phyloP scores from a whole-genome alignment of 345 rosid genomes.

The Bruguiera gymnorhiza region DNA sequence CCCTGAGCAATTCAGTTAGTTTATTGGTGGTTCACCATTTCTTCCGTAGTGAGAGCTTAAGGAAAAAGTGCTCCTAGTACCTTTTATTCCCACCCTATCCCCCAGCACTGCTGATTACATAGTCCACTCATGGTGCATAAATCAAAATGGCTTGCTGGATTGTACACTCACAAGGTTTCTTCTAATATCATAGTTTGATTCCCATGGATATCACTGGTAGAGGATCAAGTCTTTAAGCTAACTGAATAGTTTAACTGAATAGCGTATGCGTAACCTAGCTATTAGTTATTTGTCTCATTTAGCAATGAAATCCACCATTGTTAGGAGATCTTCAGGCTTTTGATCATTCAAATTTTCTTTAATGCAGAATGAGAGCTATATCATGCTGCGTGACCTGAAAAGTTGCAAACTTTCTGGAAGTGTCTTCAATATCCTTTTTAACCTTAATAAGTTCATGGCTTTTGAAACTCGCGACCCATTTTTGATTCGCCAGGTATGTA shows the following conservation, averaged over 20 bases:
- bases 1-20: slow-evolving; percentile 13
- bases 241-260: not conserved
- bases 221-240: not conserved
- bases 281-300: not conserved
- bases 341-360: slow-evolving; percentile 15
- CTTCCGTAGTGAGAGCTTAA: not conserved
- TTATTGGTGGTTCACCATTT: not conserved
- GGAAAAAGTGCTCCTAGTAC: not conserved
- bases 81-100: too few species aligned
- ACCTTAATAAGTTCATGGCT: slow-evolving; percentile 94
- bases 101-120: too few species aligned
- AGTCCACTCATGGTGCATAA: too few species aligned
- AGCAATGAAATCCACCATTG: not conserved
- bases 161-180: not conserved
- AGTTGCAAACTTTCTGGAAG: slow-evolving; percentile 85
- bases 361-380: slow-evolving; percentile 66
- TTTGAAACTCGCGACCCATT: slow-evolving; percentile 97
- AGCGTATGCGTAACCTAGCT: not conserved
- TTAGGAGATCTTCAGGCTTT: not conserved
- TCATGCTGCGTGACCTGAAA: slow-evolving; percentile 67
- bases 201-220: not conserved
- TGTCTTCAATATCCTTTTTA: slow-evolving; percentile 87
- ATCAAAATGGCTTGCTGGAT: not conserved
- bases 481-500: slow-evolving; percentile 87
- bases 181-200: not conserved